Conservation (phyloP, 257 asterid species). For the Haberlea rhodopensis region DNA sequence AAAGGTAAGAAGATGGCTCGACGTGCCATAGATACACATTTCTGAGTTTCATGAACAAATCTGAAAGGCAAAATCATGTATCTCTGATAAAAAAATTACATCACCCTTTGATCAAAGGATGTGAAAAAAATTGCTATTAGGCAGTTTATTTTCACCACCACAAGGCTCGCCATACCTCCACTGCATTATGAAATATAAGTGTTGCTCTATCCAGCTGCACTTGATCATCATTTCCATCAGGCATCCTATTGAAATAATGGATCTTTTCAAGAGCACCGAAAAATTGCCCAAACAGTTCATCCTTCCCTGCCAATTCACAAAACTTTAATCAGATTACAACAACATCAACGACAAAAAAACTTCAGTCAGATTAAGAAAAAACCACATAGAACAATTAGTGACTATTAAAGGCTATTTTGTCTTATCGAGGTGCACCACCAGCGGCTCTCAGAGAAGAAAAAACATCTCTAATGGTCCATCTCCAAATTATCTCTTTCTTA, state of each 20-base stretch:
- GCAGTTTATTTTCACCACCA: not conserved
- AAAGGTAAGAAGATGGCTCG: not conserved
- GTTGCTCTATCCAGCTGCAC: conserved; percentile 67
- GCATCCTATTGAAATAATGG: conserved; percentile 55
- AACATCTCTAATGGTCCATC: not conserved
- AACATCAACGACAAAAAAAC: too few species aligned
- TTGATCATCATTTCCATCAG: conserved; percentile 76
- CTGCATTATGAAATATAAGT: conserved; percentile 51
- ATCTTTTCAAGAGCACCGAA: conserved; percentile 69
- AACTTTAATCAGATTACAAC: not conserved
- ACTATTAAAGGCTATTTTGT: not conserved
- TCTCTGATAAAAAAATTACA: too few species aligned
- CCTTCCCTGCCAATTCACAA: conserved; percentile 45
- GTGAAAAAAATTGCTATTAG: not conserved
- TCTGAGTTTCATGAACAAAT: not conserved
- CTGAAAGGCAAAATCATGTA: not conserved
- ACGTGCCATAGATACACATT: not conserved
- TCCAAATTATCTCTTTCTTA: conserved; percentile 4
- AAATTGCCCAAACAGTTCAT: conserved; percentile 79
- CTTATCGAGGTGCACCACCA: not conserved
- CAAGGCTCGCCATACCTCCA: conserved; percentile 50
- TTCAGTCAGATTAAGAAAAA: too few species aligned
- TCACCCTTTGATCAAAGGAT: not conserved
- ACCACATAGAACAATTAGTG: not conserved
- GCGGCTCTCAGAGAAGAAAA: not conserved